Evolutionary conservation across 495 filamentous ascomycete species (phyloP).

Genomic region (Copromyces sp.): DNA sequence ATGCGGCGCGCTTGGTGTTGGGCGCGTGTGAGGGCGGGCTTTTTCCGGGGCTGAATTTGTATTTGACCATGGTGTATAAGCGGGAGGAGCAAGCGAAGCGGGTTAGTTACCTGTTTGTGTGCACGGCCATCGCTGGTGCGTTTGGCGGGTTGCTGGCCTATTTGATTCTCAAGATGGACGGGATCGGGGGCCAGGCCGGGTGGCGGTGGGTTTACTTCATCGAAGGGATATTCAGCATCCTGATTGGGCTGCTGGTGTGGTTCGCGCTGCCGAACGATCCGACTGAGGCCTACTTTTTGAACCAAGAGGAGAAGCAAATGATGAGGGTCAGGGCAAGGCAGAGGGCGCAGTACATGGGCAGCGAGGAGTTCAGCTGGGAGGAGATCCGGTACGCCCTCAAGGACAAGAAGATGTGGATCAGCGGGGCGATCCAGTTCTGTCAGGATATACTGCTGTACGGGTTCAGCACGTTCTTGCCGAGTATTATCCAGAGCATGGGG

Average conservation of each 20-base stretch:
- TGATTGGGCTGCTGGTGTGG: conserved; percentile 50
- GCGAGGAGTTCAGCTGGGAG: conserved; percentile 39
- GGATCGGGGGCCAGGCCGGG: conserved; percentile 50
- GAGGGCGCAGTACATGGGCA: conserved; percentile 34
- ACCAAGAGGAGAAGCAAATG: conserved; percentile 39
- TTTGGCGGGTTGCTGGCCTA: conserved; percentile 71
- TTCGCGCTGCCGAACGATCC: conserved; percentile 51
- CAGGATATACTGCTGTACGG: conserved; percentile 46
- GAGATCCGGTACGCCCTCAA: conserved; percentile 36
- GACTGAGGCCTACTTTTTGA: conserved; percentile 36
- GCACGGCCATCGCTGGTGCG: conserved; percentile 65
- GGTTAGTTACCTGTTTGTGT: conserved; percentile 74
- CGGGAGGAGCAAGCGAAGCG: conserved; percentile 35
- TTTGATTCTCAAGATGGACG: conserved; percentile 57
- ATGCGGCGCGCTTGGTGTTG: conserved; percentile 43
- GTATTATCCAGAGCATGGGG: conserved; percentile 43
- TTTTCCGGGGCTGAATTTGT: conserved; percentile 73
- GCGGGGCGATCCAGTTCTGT: conserved; percentile 41
- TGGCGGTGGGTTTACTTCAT: conserved; percentile 75
- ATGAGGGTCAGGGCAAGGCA: conserved; percentile 33
- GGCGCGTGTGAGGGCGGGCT: conserved; percentile 53
- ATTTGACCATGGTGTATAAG: conserved; percentile 71
- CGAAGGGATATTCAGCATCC: conserved; percentile 60
- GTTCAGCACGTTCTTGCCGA: conserved; percentile 50
- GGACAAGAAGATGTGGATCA: conserved; percentile 28